Evolutionary conservation across 2,329 filamentous ascomycete genomes (phyloP), one percentile per base, ranked within the genome.

Genomic region (Alternaria angustiovoidea): DNA sequence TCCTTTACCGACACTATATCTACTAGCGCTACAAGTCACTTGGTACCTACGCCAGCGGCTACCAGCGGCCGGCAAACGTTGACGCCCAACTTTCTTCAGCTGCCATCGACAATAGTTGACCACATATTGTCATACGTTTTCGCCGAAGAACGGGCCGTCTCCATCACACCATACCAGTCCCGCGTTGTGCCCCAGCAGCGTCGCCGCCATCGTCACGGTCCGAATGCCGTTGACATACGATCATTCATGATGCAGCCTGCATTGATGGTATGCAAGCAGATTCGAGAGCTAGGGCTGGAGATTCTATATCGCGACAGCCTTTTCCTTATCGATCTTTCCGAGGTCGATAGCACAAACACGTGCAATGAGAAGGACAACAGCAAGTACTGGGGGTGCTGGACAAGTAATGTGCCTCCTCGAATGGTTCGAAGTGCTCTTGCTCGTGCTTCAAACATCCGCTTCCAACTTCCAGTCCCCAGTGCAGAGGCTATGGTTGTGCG

Each of bases 391-490:
- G 63, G 62, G 32, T 71, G 69, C 47, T 74, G 71, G 71, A 58
- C 64, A 24, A 42, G 34, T 12, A 54, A 57, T 7, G 60, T 63
- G 1, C 48, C 58, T 14, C 71, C 71, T 5, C 53, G 59, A 7
- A 65, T 68, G 61, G 65, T 72, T 5, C 60, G 54, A 12, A 53
- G 60, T 6, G 61, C 66, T 28, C 59, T 74, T n/a, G 51, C 38
- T 3, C 64, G 48, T 20, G 57, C 70, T 20, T 69, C 60, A 4
- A 68, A 63, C 26, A 30, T 74, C 1, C 61, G 66, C 26, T 49
- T 74, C 24, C 66, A 69, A 24, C 62, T 74, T n/a, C 69, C 71
- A 7, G 67, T 72, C 2, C 68, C 70, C 6, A 68, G 66, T 22
- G 65, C 63, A 9, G 70, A 72, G 43, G 54, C 66, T 5, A 47